Base-by-base conservation (phyloP, 176 grass and related monocot species). In the Ensete ventricosum region DNA sequence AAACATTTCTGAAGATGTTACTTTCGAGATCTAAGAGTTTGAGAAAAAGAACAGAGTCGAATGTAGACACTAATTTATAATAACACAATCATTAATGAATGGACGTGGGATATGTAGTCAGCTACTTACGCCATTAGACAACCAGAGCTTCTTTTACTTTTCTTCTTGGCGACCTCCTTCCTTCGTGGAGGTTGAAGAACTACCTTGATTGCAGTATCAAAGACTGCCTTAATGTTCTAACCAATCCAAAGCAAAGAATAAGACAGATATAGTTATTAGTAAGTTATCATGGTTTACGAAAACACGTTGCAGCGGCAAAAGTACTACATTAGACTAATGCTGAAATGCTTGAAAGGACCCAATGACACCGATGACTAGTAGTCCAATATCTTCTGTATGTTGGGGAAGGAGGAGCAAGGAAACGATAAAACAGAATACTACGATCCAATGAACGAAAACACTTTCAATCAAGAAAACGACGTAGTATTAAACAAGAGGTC, bases 191-290 rank as follows among this genome's bases (percentile, higher is more conserved):
- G 95, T 57, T 99, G 95, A 73, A 99, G 95, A 77, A 99, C 91
- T 69, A 91, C 95, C 74, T 94, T 99, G 62, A 99, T 99, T 43
- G 95, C 91, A 1, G 90, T 87, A 78, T 99, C 95, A 2, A 99
- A 99, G 25, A 99, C 82, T 29, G 83, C 81, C 78, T 99, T 99
- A 53, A 99, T 60, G 80, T 99, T 99, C 95, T 98, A 52, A 72
- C 8, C 10, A 55, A 65, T 13, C 52, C 53, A 48, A n/a, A 43
- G 27, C 17, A 17, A 43, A 20, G 17, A 29, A 49, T 3, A 16
- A 55, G 23, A 14, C 54, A n/a, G 49, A 23, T 23, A 23, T 0
- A 23, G 22, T 23, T 23, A 23, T 23, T 23, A 23, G 22, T 23
- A 23, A 23, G 22, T 23, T 23, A 23, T 23, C 22, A 23, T 53